Conservation (phyloP, 805 yeast species). For the Cyberlindnera mrakii region DNA sequence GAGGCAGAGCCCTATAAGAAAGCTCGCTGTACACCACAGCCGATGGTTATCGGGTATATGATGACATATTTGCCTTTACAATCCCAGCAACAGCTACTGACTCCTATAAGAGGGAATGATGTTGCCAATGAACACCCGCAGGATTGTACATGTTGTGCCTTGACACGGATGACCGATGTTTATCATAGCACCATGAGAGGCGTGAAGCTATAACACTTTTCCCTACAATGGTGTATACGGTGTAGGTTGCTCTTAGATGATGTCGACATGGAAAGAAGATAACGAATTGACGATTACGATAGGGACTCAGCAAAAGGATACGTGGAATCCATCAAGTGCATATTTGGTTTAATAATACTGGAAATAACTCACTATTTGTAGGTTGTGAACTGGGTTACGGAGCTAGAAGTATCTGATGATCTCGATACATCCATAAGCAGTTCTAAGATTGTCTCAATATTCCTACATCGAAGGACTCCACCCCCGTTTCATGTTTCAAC, state of each 20-base stretch:
- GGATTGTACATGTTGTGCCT: slow-evolving; percentile 15
- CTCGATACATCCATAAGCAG: no score
- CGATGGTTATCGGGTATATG: background rate
- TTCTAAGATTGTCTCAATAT: no score
- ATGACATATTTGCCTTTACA: background rate
- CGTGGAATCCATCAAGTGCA: no score
- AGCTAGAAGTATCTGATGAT: no score
- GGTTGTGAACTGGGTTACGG: no score
- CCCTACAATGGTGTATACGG: no score
- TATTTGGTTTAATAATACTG: no score
- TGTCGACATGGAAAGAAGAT: background rate
- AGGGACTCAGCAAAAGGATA: background rate
- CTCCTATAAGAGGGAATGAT: slow-evolving; percentile 1
- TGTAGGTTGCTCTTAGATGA: background rate
- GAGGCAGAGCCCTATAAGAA: background rate
- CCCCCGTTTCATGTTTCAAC: no score
- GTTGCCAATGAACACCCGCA: slow-evolving; percentile 2
- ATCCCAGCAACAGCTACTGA: slow-evolving; percentile 1
- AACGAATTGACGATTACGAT: background rate
- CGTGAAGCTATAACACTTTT: background rate
- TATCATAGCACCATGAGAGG: slow-evolving; percentile 6
- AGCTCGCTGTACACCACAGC: background rate
- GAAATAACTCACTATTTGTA: no score
- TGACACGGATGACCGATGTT: slow-evolving; percentile 17
- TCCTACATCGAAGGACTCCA: no score